Evolutionary conservation across 345 rosid genomes (phyloP).

Genomic region (Gossypium australe): DNA sequence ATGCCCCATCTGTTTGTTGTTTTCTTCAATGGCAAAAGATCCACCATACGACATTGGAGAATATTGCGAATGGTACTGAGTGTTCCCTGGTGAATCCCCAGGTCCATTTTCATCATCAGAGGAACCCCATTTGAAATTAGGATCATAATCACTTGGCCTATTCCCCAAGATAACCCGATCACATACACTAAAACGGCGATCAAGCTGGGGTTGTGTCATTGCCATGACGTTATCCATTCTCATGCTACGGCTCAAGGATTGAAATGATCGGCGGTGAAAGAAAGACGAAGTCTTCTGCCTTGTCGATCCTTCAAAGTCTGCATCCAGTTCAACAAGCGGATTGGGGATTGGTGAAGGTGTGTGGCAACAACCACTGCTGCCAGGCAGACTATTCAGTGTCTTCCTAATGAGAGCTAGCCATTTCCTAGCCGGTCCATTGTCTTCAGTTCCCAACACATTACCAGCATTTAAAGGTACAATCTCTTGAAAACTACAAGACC

Average conservation of each 20-base stretch:
- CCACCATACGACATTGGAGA: conserved; percentile 48
- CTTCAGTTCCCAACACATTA: conserved; percentile 90
- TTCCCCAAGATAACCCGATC: conserved; percentile 62
- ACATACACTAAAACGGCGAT: conserved; percentile 82
- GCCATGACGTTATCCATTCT: conserved; percentile 50
- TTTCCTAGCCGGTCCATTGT: conserved; percentile 92
- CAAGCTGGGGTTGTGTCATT: conserved; percentile 45
- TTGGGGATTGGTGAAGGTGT: conserved; percentile 82
- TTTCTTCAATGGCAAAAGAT: conserved; percentile 51
- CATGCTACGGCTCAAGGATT: conserved; percentile 66
- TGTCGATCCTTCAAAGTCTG: conserved; percentile 76
- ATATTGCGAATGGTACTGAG: conserved; percentile 30
- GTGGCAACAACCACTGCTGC: conserved; percentile 44
- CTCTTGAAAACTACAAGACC: conserved; percentile 74
- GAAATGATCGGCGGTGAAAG: conserved; percentile 79
- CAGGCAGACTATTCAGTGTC: conserved; percentile 84
- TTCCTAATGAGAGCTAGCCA: conserved; percentile 82
- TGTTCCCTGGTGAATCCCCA: conserved; percentile 49
- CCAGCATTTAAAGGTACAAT: conserved; percentile 98
- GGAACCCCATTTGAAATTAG: conserved; percentile 56
- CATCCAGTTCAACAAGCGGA: conserved; percentile 79
- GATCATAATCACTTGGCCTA: conserved; percentile 62
- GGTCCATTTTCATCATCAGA: conserved; percentile 81
- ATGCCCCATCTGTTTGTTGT: conserved; percentile 40
- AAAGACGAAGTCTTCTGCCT: conserved; percentile 54